A percentile compares a stretch with the other conserved stretches of the same genome.
Conservation (phyloP, 106 monocot species). For the Chionographis japonica region DNA sequence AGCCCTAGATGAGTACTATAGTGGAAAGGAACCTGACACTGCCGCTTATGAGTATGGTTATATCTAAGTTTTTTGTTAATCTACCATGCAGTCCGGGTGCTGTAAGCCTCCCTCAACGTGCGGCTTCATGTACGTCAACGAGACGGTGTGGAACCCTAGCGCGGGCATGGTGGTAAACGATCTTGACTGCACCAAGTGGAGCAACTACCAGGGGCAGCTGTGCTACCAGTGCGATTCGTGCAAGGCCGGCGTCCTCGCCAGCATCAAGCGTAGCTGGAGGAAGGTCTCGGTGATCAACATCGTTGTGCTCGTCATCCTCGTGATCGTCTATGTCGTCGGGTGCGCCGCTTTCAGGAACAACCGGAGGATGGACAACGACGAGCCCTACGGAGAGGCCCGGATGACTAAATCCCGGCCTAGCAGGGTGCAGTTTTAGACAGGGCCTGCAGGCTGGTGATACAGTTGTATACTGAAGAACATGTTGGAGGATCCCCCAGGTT, state of each 20-base stretch:
- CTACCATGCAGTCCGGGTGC: conserved; percentile 65
- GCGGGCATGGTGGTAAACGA: conserved; percentile 15
- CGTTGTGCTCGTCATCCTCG: conserved; percentile 55
- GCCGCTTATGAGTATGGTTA: too few species aligned
- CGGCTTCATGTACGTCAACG: conserved; percentile 58
- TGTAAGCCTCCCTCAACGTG: conserved; percentile 88
- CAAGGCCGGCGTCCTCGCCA: conserved; percentile 58
- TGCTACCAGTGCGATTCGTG: conserved; percentile 65
- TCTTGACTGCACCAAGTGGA: conserved; percentile 63
- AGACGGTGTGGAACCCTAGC: conserved; percentile 53
- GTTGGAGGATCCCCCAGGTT: background rate
- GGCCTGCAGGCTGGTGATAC: background rate
- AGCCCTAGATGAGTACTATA: too few species aligned
- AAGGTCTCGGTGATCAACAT: conserved; percentile 63
- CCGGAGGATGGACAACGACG: conserved; percentile 51
- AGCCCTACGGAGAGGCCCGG: conserved; percentile 37
- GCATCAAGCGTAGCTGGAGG: conserved; percentile 54
- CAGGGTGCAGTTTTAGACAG: conserved; percentile 52
- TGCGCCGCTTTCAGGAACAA: conserved; percentile 56
- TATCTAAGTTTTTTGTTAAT: too few species aligned
- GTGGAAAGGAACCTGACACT: too few species aligned
- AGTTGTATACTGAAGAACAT: background rate
- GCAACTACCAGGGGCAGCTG: conserved; percentile 64
- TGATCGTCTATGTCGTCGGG: conserved; percentile 48
- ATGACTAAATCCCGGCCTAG: conserved; percentile 73